Evolutionary conservation across 2,329 filamentous ascomycete genomes (phyloP), one percentile per base, ranked within the genome.

Genomic region (Endothia cerciana): DNA sequence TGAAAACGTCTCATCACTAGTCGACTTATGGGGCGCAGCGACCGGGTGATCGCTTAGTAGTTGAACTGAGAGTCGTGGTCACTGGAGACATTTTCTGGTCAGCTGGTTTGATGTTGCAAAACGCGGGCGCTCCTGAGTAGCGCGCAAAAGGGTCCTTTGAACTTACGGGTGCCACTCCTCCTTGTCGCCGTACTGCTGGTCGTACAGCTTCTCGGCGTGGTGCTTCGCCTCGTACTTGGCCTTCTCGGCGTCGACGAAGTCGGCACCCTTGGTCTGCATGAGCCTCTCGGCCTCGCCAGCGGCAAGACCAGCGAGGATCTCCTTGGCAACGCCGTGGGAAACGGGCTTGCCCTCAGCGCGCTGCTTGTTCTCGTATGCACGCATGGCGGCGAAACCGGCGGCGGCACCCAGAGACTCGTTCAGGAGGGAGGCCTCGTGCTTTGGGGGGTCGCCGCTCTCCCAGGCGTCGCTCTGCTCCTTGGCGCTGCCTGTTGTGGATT

Each of bases 341-440:
- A 94, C 88, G 7, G 84, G 76, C 82, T 93, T 80, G 88, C 89
- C 91, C 76, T 91, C 82, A 65, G 79, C 82, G 73, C 90, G 89
- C 81, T 93, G 90, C 72, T 86, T 82, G 77, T 93, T 89, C 79
- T 94, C 91, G 73, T 89, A 94, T 28, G 89, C 81, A 83, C 93
- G 93, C 85, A 94, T 91, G 72, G 88, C 92, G 70, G 87, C 89
- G 75, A 94, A 94, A 69, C 89, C 87, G 65, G 91, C 91, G 65
- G 88, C 92, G 69, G 91, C 91, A 70, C 89, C 91, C 64, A 94
- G 76, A 58, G 92, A 74, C 81, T 95, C 91, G 79, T 94, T 91
- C 71, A 85, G 85, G 74, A 91, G 80, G 74, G 85, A 85, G 72
- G 84, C 82, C 78, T 91, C 79, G 79, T 91, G 83, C 61, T 77